Percentiles rank a stretch among this genome's conserved stretches.
Evolutionary conservation across 495 filamentous ascomycete genomes (phyloP).

Genomic region (Recurvomyces mirabilis): DNA sequence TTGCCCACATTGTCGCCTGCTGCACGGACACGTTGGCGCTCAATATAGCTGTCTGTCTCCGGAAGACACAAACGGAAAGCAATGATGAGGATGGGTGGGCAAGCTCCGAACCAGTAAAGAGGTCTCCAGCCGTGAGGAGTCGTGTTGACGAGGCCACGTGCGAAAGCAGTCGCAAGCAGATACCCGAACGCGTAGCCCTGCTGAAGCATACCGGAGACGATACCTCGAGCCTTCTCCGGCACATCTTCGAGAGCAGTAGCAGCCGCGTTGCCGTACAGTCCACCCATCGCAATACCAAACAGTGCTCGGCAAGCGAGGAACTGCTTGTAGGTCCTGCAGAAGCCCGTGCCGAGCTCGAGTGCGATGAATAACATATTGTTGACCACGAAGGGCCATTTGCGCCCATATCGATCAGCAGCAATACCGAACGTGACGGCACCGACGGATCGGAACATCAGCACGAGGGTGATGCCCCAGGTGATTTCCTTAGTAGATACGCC

Average conservation of each 20-base stretch:
- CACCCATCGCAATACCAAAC: constrained; percentile 86
- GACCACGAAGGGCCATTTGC: constrained; percentile 80
- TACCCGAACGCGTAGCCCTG: constrained; percentile 88
- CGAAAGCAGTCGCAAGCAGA: constrained; percentile 66
- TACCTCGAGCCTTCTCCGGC: constrained; percentile 58
- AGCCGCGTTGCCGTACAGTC: constrained; percentile 76
- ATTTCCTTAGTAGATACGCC: constrained; percentile 58
- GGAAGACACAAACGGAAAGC: constrained; percentile 62
- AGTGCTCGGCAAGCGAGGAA: constrained; percentile 73
- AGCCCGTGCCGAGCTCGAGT: constrained; percentile 70
- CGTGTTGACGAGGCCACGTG: constrained; percentile 54
- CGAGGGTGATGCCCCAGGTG: constrained; percentile 82
- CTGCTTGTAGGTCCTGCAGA: constrained; percentile 62
- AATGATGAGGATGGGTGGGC: constrained; percentile 72
- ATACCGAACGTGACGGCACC: constrained; percentile 68
- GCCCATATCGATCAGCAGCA: constrained; percentile 68
- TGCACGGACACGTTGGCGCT: constrained; percentile 50
- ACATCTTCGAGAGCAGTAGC: constrained; percentile 81
- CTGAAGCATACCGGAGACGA: constrained; percentile 72
- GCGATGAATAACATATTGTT: constrained; percentile 75
- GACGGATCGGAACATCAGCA: constrained; percentile 68
- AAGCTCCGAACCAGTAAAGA: constrained; percentile 77
- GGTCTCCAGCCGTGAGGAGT: constrained; percentile 69
- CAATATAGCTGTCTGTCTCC: constrained; percentile 58
- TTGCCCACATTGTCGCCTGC: constrained; percentile 37